Conservation (phyloP, 208 protist genomes). For the Crithidia thermophila region DNA sequence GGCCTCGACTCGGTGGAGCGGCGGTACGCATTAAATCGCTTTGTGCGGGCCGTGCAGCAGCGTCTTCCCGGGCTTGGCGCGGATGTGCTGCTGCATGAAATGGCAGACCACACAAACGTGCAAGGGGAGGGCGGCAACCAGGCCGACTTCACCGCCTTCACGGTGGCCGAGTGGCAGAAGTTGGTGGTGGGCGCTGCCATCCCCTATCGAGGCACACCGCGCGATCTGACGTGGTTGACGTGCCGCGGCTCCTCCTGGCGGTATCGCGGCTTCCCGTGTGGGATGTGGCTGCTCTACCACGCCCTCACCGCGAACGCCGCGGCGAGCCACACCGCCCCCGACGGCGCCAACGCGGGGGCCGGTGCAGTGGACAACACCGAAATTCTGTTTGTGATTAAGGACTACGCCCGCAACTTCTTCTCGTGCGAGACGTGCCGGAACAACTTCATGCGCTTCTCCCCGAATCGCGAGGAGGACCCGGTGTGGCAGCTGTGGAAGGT, state of each 20-base stretch:
- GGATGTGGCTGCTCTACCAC: slow-evolving; percentile 79
- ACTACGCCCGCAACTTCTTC: slow-evolving; percentile 69
- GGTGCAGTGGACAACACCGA: background rate
- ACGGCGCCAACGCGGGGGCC: background rate
- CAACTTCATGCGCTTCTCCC: slow-evolving; percentile 58
- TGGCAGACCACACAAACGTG: background rate
- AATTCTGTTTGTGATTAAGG: slow-evolving; percentile 47
- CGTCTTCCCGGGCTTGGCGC: slow-evolving; percentile 45
- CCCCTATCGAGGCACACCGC: slow-evolving; percentile 48
- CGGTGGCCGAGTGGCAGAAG: slow-evolving; percentile 42
- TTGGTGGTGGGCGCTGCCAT: slow-evolving; percentile 50
- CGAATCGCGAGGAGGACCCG: slow-evolving; percentile 28
- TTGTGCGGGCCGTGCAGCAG: slow-evolving; percentile 45
- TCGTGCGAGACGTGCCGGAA: slow-evolving; percentile 56
- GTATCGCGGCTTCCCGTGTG: slow-evolving; percentile 74
- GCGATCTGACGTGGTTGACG: slow-evolving; percentile 49
- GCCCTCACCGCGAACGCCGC: slow-evolving; percentile 42
- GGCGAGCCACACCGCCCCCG: background rate
- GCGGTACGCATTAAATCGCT: slow-evolving; percentile 40
- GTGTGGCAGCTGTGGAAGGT: slow-evolving; percentile 69
- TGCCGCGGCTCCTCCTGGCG: slow-evolving; percentile 60
- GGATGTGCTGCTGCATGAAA: slow-evolving; percentile 33
- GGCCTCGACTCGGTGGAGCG: slow-evolving; percentile 27
- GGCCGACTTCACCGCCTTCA: slow-evolving; percentile 5
- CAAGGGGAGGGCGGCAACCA: background rate